These are phyloP conservation scores for Exophiala dermatitidis DNA, from an alignment of 2,329 filamentous ascomycete genomes.

Conservation along the genomic window DNA sequence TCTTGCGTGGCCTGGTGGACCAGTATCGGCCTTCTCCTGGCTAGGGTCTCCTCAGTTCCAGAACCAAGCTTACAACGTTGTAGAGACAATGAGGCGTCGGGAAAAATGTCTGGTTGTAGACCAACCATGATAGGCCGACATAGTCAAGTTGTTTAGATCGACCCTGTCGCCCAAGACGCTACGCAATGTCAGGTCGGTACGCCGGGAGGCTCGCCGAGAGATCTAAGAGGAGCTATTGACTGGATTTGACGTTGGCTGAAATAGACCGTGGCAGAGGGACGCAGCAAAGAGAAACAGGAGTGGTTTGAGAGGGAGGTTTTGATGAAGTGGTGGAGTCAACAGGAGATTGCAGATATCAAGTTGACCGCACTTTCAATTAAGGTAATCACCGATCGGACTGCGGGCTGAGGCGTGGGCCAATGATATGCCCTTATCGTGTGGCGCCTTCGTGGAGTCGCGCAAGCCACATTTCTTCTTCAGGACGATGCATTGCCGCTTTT, in stretches of 20 bases:
- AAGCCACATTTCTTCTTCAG: no score
- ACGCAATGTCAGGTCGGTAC: neutral
- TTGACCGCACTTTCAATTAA: neutral
- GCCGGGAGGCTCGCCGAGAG: neutral
- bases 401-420: no score
- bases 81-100: constrained; percentile 4
- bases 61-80: neutral
- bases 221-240: constrained; percentile 9
- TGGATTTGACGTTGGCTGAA: constrained; percentile 9
- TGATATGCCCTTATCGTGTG: no score
- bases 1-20: constrained; percentile 6
- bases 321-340: constrained; percentile 10
- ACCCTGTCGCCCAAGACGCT: constrained; percentile 5
- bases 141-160: neutral
- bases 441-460: no score
- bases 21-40: neutral
- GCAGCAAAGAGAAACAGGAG: constrained; percentile 7
- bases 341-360: constrained; percentile 11
- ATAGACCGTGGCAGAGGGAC: neutral
- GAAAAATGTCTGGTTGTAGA: constrained; percentile 1
- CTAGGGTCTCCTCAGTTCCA: constrained; percentile 2
- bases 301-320: neutral
- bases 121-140: constrained; percentile 12
- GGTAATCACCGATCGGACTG: neutral
- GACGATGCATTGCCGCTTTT: no score